These are phyloP conservation scores for Trapa bicornis DNA, from an alignment of 345 rosid species.

Conservation along the genomic window DNA sequence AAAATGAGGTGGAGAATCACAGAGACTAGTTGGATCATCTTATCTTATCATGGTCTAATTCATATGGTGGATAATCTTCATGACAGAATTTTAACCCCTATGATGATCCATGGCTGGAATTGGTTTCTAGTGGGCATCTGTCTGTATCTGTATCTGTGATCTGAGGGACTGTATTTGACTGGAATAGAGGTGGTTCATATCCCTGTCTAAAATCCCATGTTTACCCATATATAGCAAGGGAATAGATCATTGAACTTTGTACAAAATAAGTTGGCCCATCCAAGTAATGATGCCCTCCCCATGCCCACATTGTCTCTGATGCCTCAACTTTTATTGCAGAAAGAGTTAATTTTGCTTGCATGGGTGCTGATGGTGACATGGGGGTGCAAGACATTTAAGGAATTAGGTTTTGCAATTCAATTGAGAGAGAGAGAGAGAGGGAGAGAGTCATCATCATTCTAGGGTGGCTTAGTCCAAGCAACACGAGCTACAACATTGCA, in stretches of 20 bases:
- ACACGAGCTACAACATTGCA: too few relatives aligned
- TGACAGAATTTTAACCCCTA: not conserved
- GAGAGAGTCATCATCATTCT: not conserved
- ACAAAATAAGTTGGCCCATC: not conserved
- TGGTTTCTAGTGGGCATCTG: not conserved
- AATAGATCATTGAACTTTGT: not conserved
- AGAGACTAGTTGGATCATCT: too few relatives aligned
- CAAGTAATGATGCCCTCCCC: not conserved
- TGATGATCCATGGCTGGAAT: not conserved
- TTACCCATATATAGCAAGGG: not conserved
- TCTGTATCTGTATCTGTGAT: not conserved
- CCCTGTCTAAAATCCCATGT: not conserved
- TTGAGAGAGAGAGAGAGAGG: not conserved
- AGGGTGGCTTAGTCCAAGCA: too few relatives aligned
- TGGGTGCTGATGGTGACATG: slow-evolving; percentile 1
- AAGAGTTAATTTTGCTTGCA: not conserved
- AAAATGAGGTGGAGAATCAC: too few relatives aligned
- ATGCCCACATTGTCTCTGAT: not conserved
- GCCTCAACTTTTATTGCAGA: not conserved
- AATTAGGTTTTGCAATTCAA: slow-evolving; percentile 11
- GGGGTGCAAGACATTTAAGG: too few relatives aligned
- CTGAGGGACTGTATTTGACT: not conserved
- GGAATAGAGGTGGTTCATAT: not conserved
- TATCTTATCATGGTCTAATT: too few relatives aligned
- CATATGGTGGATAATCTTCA: not conserved